phyloP scores from a whole-genome alignment of 208 protist genomes.

The Trypanosoma conorhini region DNA sequence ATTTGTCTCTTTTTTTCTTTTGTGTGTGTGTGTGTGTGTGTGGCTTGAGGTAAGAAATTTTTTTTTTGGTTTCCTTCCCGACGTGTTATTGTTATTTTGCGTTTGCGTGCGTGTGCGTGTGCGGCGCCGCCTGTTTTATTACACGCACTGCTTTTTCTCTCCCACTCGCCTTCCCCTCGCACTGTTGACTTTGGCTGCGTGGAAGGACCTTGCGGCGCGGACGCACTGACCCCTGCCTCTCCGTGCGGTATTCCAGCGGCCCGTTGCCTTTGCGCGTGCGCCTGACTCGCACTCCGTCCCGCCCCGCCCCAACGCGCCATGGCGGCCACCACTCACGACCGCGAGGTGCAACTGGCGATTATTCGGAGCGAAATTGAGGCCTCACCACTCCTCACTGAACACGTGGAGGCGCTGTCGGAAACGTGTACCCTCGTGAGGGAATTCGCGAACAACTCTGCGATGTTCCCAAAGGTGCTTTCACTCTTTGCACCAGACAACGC shows the following conservation, averaged over 20 bases:
- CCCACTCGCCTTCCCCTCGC: not conserved
- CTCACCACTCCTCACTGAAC: constrained; percentile 40
- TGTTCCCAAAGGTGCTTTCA: constrained; percentile 47
- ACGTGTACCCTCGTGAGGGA: constrained; percentile 38
- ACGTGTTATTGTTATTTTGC: too few species aligned
- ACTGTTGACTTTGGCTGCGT: not conserved
- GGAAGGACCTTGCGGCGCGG: too few species aligned
- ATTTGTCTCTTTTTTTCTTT: too few species aligned
- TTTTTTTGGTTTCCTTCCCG: too few species aligned
- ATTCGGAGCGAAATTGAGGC: constrained; percentile 66
- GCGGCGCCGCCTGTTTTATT: too few species aligned
- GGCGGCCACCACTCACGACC: constrained; percentile 22
- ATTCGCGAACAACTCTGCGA: constrained; percentile 39
- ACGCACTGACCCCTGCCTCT: not conserved
- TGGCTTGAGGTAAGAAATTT: too few species aligned
- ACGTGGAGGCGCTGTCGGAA: constrained; percentile 34
- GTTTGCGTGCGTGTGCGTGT: too few species aligned
- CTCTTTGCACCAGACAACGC: constrained; percentile 27
- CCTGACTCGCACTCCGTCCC: not conserved
- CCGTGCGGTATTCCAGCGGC: not conserved
- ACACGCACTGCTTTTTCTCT: too few species aligned
- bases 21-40: constrained; percentile 6
- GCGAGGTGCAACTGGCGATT: constrained; percentile 49
- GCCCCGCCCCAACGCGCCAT: not conserved
- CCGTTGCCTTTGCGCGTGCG: constrained; percentile 7